phyloP scores from a whole-genome alignment of 345 rosid species.

The Punica granatum region DNA sequence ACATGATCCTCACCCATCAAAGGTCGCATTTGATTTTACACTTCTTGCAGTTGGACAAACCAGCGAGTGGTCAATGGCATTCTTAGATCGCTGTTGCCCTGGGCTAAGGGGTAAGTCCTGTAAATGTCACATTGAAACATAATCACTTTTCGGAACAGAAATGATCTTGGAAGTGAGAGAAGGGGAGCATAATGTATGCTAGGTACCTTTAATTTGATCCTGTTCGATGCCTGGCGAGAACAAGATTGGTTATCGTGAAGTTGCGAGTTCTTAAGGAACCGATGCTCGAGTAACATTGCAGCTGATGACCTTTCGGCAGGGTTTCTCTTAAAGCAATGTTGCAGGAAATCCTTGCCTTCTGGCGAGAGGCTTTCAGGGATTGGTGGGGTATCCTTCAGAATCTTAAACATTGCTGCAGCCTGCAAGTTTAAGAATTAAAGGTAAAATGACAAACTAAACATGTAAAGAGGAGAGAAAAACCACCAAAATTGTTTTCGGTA shows the following conservation, averaged over 20 bases:
- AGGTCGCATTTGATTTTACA: not conserved
- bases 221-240: conserved; percentile 22
- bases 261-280: conserved; percentile 42
- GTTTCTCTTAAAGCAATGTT: conserved; percentile 69
- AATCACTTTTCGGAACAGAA: not conserved
- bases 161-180: not conserved
- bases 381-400: conserved; percentile 71
- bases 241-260: conserved; percentile 31
- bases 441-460: not conserved
- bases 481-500: no score
- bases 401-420: conserved; percentile 99
- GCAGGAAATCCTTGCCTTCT: conserved; percentile 84
- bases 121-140: not conserved
- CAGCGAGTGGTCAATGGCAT: not conserved
- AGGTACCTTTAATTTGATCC: conserved; percentile 42
- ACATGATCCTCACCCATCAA: conserved; percentile 39
- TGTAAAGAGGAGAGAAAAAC: not conserved
- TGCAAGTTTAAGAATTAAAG: conserved; percentile 20
- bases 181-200: not conserved
- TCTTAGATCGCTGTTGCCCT: not conserved
- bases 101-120: conserved; percentile 3
- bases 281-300: conserved; percentile 63
- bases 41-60: not conserved
- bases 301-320: conserved; percentile 90
- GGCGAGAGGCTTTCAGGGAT: conserved; percentile 71